Conservation (phyloP, 495 filamentous ascomycete species). For the Tuber umbilicatum region DNA sequence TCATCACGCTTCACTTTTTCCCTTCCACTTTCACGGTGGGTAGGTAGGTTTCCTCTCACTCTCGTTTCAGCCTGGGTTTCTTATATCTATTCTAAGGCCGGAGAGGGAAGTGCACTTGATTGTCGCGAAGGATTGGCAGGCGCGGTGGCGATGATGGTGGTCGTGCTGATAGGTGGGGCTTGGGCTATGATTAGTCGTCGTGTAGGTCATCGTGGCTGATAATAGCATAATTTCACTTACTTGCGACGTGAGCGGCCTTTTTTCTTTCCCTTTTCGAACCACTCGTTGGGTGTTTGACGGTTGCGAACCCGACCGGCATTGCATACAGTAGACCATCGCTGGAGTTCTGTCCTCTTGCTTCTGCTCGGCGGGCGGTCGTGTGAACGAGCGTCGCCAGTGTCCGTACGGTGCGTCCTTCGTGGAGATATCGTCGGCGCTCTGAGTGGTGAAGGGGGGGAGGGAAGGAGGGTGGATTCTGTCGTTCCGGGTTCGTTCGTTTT, state of each 20-base stretch:
- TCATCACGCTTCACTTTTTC: slow-evolving; percentile 1
- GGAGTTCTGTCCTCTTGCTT: too few species aligned
- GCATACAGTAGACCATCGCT: too few species aligned
- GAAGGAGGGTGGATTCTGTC: neutral
- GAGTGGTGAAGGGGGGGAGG: neutral
- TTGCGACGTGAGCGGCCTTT: neutral
- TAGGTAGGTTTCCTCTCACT: neutral
- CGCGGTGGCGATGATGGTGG: neutral
- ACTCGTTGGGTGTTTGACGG: neutral
- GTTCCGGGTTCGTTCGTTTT: neutral
- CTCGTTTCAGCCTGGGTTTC: neutral
- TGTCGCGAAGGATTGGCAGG: neutral
- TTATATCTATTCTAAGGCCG: neutral
- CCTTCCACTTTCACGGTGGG: neutral
- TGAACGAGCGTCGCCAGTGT: too few species aligned
- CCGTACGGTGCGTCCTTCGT: too few species aligned
- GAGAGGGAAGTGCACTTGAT: neutral
- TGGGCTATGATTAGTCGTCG: neutral
- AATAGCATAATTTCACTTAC: neutral
- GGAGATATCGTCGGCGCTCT: neutral
- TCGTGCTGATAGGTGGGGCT: neutral
- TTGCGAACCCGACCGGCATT: neutral
- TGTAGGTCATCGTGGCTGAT: neutral
- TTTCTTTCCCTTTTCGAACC: neutral
- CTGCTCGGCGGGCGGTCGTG: too few species aligned